Evolutionary conservation across 2,329 filamentous ascomycete species (phyloP).

Genomic region (Teratosphaeria epicoccoides): DNA sequence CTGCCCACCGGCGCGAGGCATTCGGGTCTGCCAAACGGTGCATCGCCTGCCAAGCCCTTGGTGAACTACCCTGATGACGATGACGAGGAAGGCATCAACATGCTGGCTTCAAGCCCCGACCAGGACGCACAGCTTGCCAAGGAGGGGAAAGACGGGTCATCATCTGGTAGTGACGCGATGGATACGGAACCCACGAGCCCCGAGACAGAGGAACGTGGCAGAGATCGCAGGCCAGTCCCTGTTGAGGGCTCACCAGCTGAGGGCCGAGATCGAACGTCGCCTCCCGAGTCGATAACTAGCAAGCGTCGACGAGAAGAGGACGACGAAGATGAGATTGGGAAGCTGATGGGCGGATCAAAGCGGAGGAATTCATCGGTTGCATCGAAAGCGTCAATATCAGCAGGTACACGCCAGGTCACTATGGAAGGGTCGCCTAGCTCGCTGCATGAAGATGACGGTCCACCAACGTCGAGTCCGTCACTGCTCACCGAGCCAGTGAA

Average conservation of each 20-base stretch:
- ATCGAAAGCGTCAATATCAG: slow-evolving; percentile 10
- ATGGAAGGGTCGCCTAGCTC: neutral
- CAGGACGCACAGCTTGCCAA: neutral
- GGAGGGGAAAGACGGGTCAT: neutral
- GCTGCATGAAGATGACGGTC: neutral
- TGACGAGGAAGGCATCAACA: slow-evolving; percentile 49
- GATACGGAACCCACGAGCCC: slow-evolving; percentile 1
- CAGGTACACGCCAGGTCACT: slow-evolving; percentile 19
- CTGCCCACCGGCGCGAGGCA: slow-evolving; percentile 25
- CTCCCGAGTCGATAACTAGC: slow-evolving; percentile 70
- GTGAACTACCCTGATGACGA: slow-evolving; percentile 94
- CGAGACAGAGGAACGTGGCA: slow-evolving; percentile 3
- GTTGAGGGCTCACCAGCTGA: slow-evolving; percentile 12
- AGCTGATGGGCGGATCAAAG: slow-evolving; percentile 52
- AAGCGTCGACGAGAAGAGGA: slow-evolving; percentile 88
- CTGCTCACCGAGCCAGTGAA: neutral
- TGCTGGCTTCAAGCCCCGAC: slow-evolving; percentile 38
- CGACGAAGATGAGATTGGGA: slow-evolving; percentile 85
- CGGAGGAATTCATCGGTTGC: slow-evolving; percentile 31
- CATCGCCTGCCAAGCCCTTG: slow-evolving; percentile 57
- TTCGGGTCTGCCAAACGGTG: slow-evolving; percentile 46
- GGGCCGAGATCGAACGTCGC: slow-evolving; percentile 30
- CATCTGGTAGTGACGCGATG: neutral
- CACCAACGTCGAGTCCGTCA: neutral
- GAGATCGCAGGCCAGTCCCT: slow-evolving; percentile 15